Evolutionary conservation across 495 filamentous ascomycete genomes (phyloP), one percentile per base, ranked within the genome.

Genomic region (Penicilliopsis zonata): DNA sequence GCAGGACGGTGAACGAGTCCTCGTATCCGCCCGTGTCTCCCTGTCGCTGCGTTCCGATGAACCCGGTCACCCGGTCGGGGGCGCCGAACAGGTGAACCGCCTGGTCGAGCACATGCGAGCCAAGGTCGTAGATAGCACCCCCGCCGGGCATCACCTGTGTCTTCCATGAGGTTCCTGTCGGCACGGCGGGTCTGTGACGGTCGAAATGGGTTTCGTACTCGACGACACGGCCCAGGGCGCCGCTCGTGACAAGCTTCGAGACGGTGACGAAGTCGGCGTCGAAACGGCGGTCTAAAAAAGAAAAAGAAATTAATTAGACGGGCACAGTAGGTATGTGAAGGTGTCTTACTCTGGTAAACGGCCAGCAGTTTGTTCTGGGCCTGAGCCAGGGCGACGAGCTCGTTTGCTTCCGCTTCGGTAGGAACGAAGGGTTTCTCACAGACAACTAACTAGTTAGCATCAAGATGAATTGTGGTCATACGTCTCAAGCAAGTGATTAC

Each of bases 401-500:
- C 63, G 23, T 76, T 61, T 7, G 85, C 83, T 57, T 95, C 78
- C 32, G 66, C 53, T 10, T 67, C 59, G 3, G 77, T 82, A 8
- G 80, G 75, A 5, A 82, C 78, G 52, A 94, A 87, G 0, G 87
- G 87, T 58, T 95, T 95, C 58, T 94, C 87, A 24, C 85, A 76
- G 16, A 94, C 65, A 14, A 92, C 67, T 67, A 25, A 22, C 24
- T 5, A 16, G 1, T 8, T 10, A 17, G 28, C 18, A 12, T n/a
- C n/a, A 33, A 22, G 31, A 2, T 5, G 2, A 26, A 19, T 19
- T 18, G 4, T 33, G 9, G 4, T n/a, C n/a, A n/a, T n/a, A n/a
- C 35, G 14, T 15, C n/a, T 13, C 8, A 13, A 19, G n/a, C 12
- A 10, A 2, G 8, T 13, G 34, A 48, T 13, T 38, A 68, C 65